Base-by-base conservation (phyloP, 106 monocot genomes). In the Iris macrosiphon region DNA sequence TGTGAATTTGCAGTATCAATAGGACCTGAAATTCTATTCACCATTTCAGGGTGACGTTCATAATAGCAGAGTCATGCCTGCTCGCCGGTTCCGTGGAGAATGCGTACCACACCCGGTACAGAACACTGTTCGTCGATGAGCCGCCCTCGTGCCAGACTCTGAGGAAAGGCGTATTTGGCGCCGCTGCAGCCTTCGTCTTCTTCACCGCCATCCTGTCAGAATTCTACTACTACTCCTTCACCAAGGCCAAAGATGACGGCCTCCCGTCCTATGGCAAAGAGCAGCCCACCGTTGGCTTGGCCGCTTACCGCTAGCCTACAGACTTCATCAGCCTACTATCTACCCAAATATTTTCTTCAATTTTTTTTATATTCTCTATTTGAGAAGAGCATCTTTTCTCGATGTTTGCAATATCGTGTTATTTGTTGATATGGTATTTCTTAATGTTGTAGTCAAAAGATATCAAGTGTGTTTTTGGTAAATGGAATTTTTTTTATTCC, bases 101-200 rank as follows among this genome's bases (percentile, higher is more conserved):
- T 58, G 77, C 89, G 0, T 77, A 84, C 77, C 89, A 89, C 80
- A 84, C 84, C 37, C 51, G 60, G 29, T 89, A 84, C 73, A 18
- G 63, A 11, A 52, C 37, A 26, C 13, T 80, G 13, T 65, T 66
- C 38, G 50, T 55, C 3, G 22, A 56, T 29, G 65, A 39, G 16
- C 72, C 66, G 0, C 75, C 62, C 25, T 68, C 75, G 16, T 89
- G 89, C 65, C 43, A 70, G 60, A 84, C 68, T 1, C 61, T 89
- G 43, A 40, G 84, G 31, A 89, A 80, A 53, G 89, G 89, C 21
- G 80, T 89, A 15, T 89, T 89, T 40, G 84, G 52, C 24, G 89
- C 84, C 16, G 89, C 74, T 17, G 89, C 84, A 0, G 77, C 89
- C 26, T 89, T 89, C 68, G 66, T 80, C 45, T 80, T 84, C 74